Conservation (phyloP, 805 yeast species). For the Myxozyma lipomycoides region DNA sequence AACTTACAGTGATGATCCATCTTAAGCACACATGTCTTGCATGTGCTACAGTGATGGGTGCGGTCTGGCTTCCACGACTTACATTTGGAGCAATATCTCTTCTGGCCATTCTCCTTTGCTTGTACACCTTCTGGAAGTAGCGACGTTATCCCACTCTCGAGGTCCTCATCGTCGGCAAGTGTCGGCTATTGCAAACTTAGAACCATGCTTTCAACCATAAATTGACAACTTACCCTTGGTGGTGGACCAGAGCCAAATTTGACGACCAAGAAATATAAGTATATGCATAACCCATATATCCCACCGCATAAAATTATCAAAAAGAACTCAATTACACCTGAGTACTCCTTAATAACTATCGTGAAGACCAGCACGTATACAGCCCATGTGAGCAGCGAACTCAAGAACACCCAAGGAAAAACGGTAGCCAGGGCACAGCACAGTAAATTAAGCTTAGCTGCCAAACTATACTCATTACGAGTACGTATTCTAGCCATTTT, state of each 20-base stretch:
- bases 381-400: slow-evolving; percentile 36
- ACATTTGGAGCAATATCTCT: slow-evolving; percentile 42
- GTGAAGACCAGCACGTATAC: slow-evolving; percentile 28
- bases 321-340: slow-evolving; percentile 11
- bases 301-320: slow-evolving; percentile 25
- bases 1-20: slow-evolving; percentile 58
- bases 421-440: slow-evolving; percentile 17
- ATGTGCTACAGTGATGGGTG: slow-evolving; percentile 43
- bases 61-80: slow-evolving; percentile 45
- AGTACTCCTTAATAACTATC: slow-evolving; percentile 25
- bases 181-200: neutral
- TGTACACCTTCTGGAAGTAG: slow-evolving; percentile 36
- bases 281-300: slow-evolving; percentile 28
- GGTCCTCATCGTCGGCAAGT: slow-evolving; percentile 20
- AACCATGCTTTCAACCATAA: neutral
- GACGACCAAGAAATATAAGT: slow-evolving; percentile 33
- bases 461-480: slow-evolving; percentile 1
- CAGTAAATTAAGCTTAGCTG: slow-evolving; percentile 7
- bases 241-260: slow-evolving; percentile 38
- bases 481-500: slow-evolving; percentile 1
- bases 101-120: slow-evolving; percentile 43
- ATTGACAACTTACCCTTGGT: slow-evolving; percentile 19
- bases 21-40: slow-evolving; percentile 42
- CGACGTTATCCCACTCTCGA: slow-evolving; percentile 30
- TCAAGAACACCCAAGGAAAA: slow-evolving; percentile 37